These are phyloP conservation scores for Ceratobasidium sp. DNA, from an alignment of 1,284 basidiomycete genomes.

Conservation along the genomic window DNA sequence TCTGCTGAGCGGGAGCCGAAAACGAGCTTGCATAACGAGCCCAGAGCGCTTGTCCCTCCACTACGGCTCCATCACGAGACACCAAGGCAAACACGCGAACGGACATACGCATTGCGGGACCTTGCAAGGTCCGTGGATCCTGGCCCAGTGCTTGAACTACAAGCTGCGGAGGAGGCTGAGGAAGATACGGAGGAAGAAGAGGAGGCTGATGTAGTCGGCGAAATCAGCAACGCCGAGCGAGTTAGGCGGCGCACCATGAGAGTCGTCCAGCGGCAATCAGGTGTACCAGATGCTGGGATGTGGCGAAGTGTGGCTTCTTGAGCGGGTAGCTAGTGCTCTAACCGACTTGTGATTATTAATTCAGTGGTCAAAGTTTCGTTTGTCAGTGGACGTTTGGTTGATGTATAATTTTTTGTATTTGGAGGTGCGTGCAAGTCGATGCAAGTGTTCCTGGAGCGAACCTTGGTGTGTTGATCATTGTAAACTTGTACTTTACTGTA, in stretches of 20 bases:
- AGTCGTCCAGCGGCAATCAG: conserved; percentile 32
- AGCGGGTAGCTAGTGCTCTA: conserved; percentile 3
- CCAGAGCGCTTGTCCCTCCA: conserved; percentile 11
- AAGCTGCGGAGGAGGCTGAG: conserved; percentile 34
- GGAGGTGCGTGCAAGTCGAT: conserved; percentile 3
- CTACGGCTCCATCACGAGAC: conserved; percentile 7
- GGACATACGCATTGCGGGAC: conserved; percentile 40
- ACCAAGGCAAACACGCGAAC: conserved; percentile 36
- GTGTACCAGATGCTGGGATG: conserved; percentile 39
- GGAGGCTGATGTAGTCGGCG: conserved; percentile 6
- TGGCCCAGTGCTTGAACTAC: conserved; percentile 34
- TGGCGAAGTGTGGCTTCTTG: conserved; percentile 40
- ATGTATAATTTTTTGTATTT: conserved; percentile 23
- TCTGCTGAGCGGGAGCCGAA: conserved; percentile 38
- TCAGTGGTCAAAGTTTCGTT: background rate
- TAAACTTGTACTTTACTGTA: conserved; percentile 38
- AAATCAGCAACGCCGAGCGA: conserved; percentile 29
- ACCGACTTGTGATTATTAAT: background rate
- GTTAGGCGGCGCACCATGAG: conserved; percentile 33
- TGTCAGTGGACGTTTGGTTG: conserved; percentile 7
- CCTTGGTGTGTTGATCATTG: conserved; percentile 31
- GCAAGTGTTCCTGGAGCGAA: conserved; percentile 32
- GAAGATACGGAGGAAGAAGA: conserved; percentile 42
- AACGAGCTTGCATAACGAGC: conserved; percentile 38
- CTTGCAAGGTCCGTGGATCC: conserved; percentile 41